Evolutionary conservation across 139 green algal species (phyloP), one percentile per base, ranked within the genome.

Genomic region (Desmodesmus armatus): DNA sequence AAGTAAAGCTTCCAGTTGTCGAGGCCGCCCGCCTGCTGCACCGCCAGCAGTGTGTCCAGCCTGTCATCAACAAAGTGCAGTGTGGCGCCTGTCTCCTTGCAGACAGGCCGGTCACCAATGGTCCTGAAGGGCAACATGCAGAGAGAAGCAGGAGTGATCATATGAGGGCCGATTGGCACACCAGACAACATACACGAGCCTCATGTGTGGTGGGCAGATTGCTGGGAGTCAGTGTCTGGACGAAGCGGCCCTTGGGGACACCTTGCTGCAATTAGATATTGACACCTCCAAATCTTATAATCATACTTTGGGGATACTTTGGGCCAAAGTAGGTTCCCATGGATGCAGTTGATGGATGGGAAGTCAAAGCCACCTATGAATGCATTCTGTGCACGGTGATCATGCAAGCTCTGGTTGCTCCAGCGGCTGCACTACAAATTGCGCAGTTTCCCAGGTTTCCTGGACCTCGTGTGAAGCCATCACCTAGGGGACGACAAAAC

Each of bases 1-100:
- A 94, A 79, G 83, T 96, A 95, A 67, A 95, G 71, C 13, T 79
- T 84, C 71, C 89, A 92, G 35, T 41, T 25, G 51, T 76, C 23
- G 58, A 94, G 74, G 5, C 86, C 87, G 3, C 63, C 82, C n/a
- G 82, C 78, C 65, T 79, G n/a, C 43, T 58, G 41, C 33, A 94
- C 85, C 11, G 92, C 91, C 49, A 87, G 41, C 81, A 96, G 58
- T 13, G 94, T 96, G 44, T 96, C 93, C 33, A 92, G 88, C 3
- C 94, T 83, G 82, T 96, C 94, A 85, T 96, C 94, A 15, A 96
- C 85, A 85, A 96, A 96, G 80, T 96, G 94, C 5, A 96, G 83
- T 43, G 79, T 21, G 2, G 89, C 87, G 19, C 71, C 76, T 4
- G 63, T 69, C 11, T 85, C 78, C 39, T 69, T 60, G 21, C 84